Evolutionary conservation across 2,329 filamentous ascomycete species (phyloP), one percentile per base, ranked within the genome.

Genomic region (Colletotrichum chrysophilum): DNA sequence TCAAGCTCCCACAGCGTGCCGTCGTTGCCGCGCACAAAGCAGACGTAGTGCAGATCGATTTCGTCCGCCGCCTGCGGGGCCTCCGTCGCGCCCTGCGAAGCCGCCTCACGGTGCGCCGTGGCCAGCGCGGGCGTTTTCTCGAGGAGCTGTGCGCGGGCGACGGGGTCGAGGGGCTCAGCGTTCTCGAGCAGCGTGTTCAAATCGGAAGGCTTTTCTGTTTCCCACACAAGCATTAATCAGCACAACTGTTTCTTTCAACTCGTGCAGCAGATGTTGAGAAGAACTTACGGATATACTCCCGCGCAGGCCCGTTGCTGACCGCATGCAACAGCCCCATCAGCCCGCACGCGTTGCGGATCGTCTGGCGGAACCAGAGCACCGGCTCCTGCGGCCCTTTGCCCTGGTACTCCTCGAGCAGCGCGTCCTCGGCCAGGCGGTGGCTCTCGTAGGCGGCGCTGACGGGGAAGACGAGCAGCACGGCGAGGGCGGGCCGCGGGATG

Each of bases 31-130:
- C 96, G 97, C 68, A 97, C 94, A 85, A 98, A 99, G 82, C 95
- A 97, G 62, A 98, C 96, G 83, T 98, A 98, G 87, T 99, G 97
- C 80, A 98, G 88, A 82, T 98, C 96, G n/a, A 98, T 89, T 79
- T 94, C 91, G 80, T 95, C 94, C n/a, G 92, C 90, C 10, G 95
- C 95, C 70, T 90, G 86, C 0, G 97, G 96, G 2, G 96, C 95
- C 14, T 88, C 82, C 1, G 96, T 98, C 82, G 96, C 95, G 21
- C 96, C 96, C 76, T 90, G 87, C 9, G 89, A 89, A 7, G 96
- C 97, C 16, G 95, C 96, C 76, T 91, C 90, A 62, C 92, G 91
- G 85, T 98, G 96, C 8, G 95, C 96, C 7, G 86, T 88, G 70
- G 97, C 96, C 66, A 98, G 89, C 13, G 90, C 92, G 52, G 92